Base-by-base conservation (phyloP, 140 eudicot species). In the Stevia rebaudiana region DNA sequence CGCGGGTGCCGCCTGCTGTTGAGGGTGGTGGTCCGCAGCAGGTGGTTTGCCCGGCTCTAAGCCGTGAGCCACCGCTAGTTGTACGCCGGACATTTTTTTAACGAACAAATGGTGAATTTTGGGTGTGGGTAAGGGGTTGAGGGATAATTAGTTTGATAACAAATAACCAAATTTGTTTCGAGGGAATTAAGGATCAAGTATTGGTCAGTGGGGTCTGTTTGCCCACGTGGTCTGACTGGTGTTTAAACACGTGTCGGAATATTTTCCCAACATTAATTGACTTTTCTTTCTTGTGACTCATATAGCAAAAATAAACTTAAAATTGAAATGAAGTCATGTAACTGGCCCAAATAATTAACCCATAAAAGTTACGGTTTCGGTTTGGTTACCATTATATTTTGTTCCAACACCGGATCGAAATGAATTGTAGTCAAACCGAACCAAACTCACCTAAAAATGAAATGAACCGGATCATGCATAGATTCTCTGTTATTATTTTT, bases 11-110 rank as follows among this genome's bases (percentile, higher is more conserved):
- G 36, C 54, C 48, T 11, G 70, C 44, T 11, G n/a, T 23, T 30
- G 55, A 73, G 9, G 50, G 60, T 5, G 71, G 74, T 11, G 19
- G 58, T 51, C 33, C 5, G 53, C 6, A 48, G 69, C 43, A 18
- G 73, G 33, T 55, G 85, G 60, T 17, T 67, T 49, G 47, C 51
- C 76, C 1, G 83, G 74, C 63, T 76, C 82, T 2, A 71, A 23
- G 16, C 78, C 67, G 13, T 84, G 75, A 65, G 78, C 94, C 65
- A 71, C 85, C 2, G 96, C 90, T 0, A 85, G 82, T 16, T 94
- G 72, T 40, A 85, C 91, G 12, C 91, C 97, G 1, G 96, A 88
- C 96, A 88, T 88, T 37, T 28, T 28, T 28, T 81, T 80, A 42
- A 46, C n/a, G 5, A 61, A 24, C 0, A 51, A 11, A 3, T 30